Evolutionary conservation across 129 eudicot genomes (phyloP).

Genomic region (Lactuca sativa): DNA sequence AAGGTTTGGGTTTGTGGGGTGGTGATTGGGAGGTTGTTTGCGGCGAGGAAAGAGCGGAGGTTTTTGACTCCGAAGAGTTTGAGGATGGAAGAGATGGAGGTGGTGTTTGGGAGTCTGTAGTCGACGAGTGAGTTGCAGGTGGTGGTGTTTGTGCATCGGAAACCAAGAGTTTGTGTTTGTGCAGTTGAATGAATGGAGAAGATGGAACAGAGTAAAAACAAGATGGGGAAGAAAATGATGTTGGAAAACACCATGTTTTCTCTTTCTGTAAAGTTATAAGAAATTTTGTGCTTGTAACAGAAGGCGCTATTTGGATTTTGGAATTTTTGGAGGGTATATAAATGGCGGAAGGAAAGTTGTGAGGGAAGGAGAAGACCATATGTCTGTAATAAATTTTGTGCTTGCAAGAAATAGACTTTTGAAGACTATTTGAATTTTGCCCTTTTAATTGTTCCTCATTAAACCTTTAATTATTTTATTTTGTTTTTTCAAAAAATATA

Average conservation of each 20-base stretch:
- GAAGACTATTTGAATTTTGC: no score
- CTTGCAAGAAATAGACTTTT: no score
- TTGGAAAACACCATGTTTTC: slow-evolving; percentile 5
- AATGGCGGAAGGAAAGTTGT: slow-evolving; percentile 7
- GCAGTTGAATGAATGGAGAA: slow-evolving; percentile 26
- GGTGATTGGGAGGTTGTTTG: slow-evolving; percentile 54
- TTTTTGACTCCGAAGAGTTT: slow-evolving; percentile 48
- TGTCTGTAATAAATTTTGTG: no score
- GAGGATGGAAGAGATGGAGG: slow-evolving; percentile 52
- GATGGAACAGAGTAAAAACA: background rate
- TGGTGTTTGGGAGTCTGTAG: slow-evolving; percentile 65
- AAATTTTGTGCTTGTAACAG: background rate
- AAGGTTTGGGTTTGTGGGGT: slow-evolving; percentile 29
- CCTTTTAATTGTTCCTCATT: no score
- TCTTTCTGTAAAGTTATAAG: background rate
- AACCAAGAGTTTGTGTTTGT: slow-evolving; percentile 21
- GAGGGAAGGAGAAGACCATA: no score
- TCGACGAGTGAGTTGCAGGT: slow-evolving; percentile 61
- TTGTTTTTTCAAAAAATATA: no score
- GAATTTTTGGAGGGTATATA: background rate
- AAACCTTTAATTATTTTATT: no score
- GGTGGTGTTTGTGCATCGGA: slow-evolving; percentile 52
- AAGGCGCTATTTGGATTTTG: background rate
- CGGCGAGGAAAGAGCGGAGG: slow-evolving; percentile 56
- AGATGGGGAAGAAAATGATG: background rate